Base-by-base conservation (phyloP, 129 eudicot genomes). In the Sambucus nigra region DNA sequence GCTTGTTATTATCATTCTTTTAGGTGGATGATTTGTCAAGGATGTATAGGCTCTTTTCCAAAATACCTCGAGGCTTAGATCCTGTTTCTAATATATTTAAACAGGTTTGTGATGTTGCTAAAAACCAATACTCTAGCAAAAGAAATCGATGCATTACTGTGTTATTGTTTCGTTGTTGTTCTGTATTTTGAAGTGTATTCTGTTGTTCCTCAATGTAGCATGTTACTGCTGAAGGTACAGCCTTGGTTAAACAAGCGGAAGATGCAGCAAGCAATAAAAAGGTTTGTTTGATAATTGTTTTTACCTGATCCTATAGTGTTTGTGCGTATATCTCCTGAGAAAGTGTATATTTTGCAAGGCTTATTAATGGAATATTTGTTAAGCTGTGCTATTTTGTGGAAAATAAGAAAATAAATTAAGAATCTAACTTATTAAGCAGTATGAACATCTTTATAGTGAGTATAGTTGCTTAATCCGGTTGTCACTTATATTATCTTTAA, bases 21-120 rank as follows among this genome's bases (percentile, higher is more conserved):
- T 57, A 88, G 97, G 97, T 88, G 26, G 85, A 78, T 12, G 94
- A 88, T 83, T 73, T 88, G 71, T 83, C 96, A 47, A 83, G 96
- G 76, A 88, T 88, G 97, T 78, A 72, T 62, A 70, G 87, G 65
- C 92, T 83, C 54, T 88, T 80, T 52, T 83, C 82, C 52, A 88
- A 88, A 73, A 78, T 88, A 64, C 81, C 82, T 25, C 51, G 57
- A 27, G 94, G 97, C 47, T 61, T 88, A 59, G 97, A 88, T 53
- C 97, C 97, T 27, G 85, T 88, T 39, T 81, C 95, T 51, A 70
- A 67, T 61, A 88, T 88, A 47, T 88, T 88, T 71, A 88, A 84
- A 73, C 84, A 88, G 94, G 97, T 88, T 66, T 53, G 83, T 75
- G n/a, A 51, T 52, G 54, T 52, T 13, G 26, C 32, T 29, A 16